Evolutionary conservation across 2,329 filamentous ascomycete genomes (phyloP).

Genomic region (Ceratocystis colombiana): DNA sequence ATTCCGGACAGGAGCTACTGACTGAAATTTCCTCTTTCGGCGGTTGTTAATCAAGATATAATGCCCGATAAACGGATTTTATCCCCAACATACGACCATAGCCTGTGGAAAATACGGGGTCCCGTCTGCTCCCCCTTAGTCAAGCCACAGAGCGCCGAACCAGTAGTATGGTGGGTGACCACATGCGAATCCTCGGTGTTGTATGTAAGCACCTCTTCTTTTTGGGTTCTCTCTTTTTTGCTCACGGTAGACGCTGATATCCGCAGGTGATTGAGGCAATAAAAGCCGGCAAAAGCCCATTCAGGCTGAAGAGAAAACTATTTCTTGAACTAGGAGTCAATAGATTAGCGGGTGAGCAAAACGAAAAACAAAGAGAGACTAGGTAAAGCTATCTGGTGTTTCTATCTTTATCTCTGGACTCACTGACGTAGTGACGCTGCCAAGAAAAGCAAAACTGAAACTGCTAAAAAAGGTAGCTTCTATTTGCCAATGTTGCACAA

Average conservation of each 20-base stretch:
- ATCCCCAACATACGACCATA: conserved; percentile 23
- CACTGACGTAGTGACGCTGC: background rate
- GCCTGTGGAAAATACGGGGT: background rate
- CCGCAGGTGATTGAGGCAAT: too few species aligned
- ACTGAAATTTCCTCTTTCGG: too few species aligned
- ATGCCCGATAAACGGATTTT: too few species aligned
- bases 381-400: too few species aligned
- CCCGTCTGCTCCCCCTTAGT: conserved; percentile 4
- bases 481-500: conserved; percentile 10
- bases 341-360: too few species aligned
- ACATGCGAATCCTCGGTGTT: conserved; percentile 4
- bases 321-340: too few species aligned
- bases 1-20: too few species aligned
- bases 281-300: too few species aligned
- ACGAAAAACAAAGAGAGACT: too few species aligned
- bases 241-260: too few species aligned
- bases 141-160: conserved; percentile 16
- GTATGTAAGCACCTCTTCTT: background rate
- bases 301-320: too few species aligned
- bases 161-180: conserved; percentile 5
- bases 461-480: background rate
- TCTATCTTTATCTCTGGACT: background rate
- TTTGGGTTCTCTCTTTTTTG: background rate
- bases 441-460: background rate
- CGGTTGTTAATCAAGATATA: too few species aligned